Percentiles rank a stretch among this genome's conserved stretches.
These are phyloP conservation scores for Waltergamsia citrina DNA, from an alignment of 2,329 filamentous ascomycete genomes.

Conservation along the genomic window DNA sequence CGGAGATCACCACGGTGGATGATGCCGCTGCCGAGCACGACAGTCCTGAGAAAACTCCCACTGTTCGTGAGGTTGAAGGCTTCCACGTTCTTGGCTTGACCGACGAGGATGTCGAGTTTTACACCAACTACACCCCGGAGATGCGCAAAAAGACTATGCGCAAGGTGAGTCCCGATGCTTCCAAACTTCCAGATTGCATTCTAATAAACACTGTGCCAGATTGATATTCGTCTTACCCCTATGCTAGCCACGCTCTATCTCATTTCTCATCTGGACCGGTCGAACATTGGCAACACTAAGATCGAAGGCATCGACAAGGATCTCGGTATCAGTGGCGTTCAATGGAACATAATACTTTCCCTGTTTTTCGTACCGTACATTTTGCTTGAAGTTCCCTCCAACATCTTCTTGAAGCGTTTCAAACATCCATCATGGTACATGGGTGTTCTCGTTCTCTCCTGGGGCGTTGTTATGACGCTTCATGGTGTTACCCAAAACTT, in stretches of 20 bases:
- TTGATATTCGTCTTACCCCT: conserved; percentile 18
- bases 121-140: conserved; percentile 11
- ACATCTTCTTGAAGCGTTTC: conserved; percentile 54
- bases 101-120: conserved; percentile 17
- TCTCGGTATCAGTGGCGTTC: conserved; percentile 36
- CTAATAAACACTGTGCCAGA: conserved; percentile 1
- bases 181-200: neutral
- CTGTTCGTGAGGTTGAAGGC: conserved; percentile 14
- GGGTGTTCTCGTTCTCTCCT: conserved; percentile 48
- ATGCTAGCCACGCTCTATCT: conserved; percentile 50
- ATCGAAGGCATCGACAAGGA: conserved; percentile 26
- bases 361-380: conserved; percentile 51
- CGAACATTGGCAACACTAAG: conserved; percentile 43
- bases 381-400: conserved; percentile 44
- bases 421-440: conserved; percentile 52
- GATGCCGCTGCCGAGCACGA: neutral
- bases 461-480: conserved; percentile 37
- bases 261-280: conserved; percentile 45
- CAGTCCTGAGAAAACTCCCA: conserved; percentile 9
- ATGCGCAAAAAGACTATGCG: conserved; percentile 12
- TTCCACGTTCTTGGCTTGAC: conserved; percentile 18
- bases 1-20: conserved; percentile 5
- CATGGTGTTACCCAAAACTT: conserved; percentile 43
- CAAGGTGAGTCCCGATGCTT: conserved; percentile 14
- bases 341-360: conserved; percentile 47